Conservation (phyloP, 2,329 filamentous ascomycete genomes). For the Colletotrichum higginsianum region DNA sequence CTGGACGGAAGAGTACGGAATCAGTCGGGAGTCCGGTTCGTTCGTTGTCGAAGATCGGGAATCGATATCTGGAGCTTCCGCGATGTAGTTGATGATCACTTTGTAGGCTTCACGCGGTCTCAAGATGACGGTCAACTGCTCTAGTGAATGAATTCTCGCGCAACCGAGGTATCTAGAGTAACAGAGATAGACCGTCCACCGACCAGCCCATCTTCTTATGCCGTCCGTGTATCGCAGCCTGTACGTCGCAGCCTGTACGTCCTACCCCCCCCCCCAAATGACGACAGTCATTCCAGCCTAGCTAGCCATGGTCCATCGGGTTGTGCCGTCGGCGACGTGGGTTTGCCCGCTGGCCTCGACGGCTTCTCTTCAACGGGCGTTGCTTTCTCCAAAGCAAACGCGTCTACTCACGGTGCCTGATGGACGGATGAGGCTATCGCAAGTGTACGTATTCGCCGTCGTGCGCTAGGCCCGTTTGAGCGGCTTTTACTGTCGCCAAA, state of each 20-base stretch:
- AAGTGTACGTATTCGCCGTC: conserved; percentile 30
- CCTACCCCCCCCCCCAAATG: not conserved
- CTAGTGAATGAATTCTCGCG: no score
- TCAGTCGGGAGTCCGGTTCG: no score
- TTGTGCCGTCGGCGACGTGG: conserved; percentile 10
- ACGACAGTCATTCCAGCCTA: not conserved
- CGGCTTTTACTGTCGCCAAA: conserved; percentile 15
- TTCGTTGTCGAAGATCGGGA: no score
- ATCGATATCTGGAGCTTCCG: no score
- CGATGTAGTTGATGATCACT: not conserved
- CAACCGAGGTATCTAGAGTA: not conserved
- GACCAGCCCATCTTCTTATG: not conserved
- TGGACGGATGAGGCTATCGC: conserved; percentile 33
- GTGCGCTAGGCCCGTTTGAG: conserved; percentile 9
- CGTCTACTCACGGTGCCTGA: no score
- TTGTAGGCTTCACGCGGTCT: no score
- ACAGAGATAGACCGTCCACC: not conserved
- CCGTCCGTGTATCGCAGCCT: not conserved
- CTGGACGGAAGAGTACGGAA: not conserved
- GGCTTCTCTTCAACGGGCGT: not conserved
- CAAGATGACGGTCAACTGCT: no score
- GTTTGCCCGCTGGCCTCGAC: not conserved
- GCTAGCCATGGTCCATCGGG: no score
- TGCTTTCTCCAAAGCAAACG: no score
- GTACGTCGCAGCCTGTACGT: not conserved